Evolutionary conservation across 371 early-diverging fungal species (phyloP), one percentile per base, ranked within the genome.

Genomic region (Apophysomyces ossiformis): DNA sequence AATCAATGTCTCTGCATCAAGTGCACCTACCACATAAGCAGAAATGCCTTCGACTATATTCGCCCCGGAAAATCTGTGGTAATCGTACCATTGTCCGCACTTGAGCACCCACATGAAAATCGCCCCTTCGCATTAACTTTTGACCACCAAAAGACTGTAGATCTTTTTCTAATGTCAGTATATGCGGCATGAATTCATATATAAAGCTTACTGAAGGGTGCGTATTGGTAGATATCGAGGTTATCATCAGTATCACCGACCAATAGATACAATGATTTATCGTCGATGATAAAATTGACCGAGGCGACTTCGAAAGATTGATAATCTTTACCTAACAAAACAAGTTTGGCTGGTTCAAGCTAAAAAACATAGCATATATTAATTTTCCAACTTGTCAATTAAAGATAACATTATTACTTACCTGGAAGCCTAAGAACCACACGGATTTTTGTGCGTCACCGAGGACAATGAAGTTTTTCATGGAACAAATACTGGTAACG

Each of bases 371-470:
- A 41, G 41, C 43, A 21, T 11, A 37, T 57, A 36, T 43, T 7
- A 60, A 37, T 3, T 32, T 37, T 39, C 26, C 15, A 26, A 26
- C 36, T 8, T 61, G 60, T 37, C 38, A 13, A 47, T 44, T 63
- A 18, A 8, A 18, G 13, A 8, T 37, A 56, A 9, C n/a, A 8
- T 60, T 26, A 2, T 47, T 37, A 36, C 69, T 64, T 72, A 89
- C 91, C 86, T 99, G 99, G 73, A 96, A 97, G 2, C 93, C 99
- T 3, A 94, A 75, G 64, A 99, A 96, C 92, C 94, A 95, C 3
- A 96, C 85, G 9, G 96, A 92, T 71, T 96, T 96, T 75, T 87
- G 87, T 5, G 93, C 87, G 74, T 99, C 99, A 26, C 95, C 96
- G n/a, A 97, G 75, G 11, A 98, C 73, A 66, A 99, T 87, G 56